phyloP scores from a whole-genome alignment of 768 basidiomycete species.

The Auricularia heimuer region DNA sequence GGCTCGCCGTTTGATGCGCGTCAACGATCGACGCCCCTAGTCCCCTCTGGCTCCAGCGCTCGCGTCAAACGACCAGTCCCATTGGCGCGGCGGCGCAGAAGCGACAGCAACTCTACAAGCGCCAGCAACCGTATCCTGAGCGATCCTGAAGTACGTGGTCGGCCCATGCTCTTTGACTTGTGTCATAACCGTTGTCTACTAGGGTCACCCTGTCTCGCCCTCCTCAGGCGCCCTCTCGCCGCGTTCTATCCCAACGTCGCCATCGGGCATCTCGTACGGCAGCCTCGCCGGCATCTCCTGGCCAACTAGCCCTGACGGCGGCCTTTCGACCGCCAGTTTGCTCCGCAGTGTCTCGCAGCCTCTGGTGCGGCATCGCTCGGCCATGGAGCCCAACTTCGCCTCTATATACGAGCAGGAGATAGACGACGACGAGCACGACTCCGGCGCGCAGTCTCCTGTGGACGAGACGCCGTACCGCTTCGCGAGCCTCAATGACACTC shows the following conservation, averaged over 20 bases:
- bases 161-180: neutral
- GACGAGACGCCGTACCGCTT: conserved; percentile 35
- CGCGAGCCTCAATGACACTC: conserved; percentile 19
- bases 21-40: neutral
- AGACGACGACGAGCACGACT: neutral
- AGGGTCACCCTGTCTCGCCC: neutral
- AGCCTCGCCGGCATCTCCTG: neutral
- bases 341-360: neutral
- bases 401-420: neutral
- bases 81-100: neutral
- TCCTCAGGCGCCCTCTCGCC: neutral
- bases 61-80: neutral
- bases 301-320: neutral
- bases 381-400: neutral
- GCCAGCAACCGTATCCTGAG: neutral
- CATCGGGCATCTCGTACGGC: neutral
- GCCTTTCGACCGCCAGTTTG: neutral
- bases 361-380: neutral
- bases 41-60: neutral
- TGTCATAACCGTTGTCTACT: neutral
- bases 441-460: neutral
- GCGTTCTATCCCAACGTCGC: neutral
- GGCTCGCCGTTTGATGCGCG: neutral
- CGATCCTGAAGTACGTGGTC: neutral
- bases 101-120: neutral